Evolutionary conservation across 202 grass and related monocot species (phyloP), one percentile per base, ranked within the genome.

Genomic region (Panicum virgatum): DNA sequence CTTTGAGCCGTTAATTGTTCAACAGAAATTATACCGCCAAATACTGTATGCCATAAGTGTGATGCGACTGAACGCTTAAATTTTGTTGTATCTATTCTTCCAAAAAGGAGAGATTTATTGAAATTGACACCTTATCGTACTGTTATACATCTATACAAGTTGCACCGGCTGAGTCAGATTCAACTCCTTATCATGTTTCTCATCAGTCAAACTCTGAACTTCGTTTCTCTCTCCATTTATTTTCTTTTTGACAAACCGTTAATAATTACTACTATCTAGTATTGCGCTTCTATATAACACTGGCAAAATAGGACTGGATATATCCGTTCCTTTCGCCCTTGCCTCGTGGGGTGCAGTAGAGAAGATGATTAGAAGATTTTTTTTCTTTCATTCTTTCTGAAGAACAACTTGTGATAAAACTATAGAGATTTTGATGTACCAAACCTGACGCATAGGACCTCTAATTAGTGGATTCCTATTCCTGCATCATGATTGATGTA

Each of bases 401-500:
- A 73, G 54, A 60, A 71, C 48, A 72, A 54, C 4, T 20, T 15
- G 9, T 5, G 32, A n/a, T n/a, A n/a, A n/a, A n/a, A n/a, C n/a
- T n/a, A n/a, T n/a, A n/a, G n/a, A n/a, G n/a, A n/a, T n/a, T n/a
- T n/a, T n/a, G n/a, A 52, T 69, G 68, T 53, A 64, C 66, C 11
- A 69, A 71, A 71, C 65, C 50, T 39, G 27, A 61, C 4, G 40
- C 29, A 73, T 68, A 60, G 58, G 27, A 68, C 82, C 65, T 66
- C 58, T 77, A 50, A 82, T 85, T 30, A 82, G 65, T 66, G 48
- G 50, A 46, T 82, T 77, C 83, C 66, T 42, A 51, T 82, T 86
- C 18, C 39, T 61, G 83, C 67, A 86, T 82, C 78, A 86, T 86
- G 77, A 80, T 22, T 54, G 45, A 62, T 36, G 86, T 22, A 58